Evolutionary conservation across 352 stramenopile genomes (phyloP), one percentile per base, ranked within the genome.

Genomic region (Phytopythium kandeliae): DNA sequence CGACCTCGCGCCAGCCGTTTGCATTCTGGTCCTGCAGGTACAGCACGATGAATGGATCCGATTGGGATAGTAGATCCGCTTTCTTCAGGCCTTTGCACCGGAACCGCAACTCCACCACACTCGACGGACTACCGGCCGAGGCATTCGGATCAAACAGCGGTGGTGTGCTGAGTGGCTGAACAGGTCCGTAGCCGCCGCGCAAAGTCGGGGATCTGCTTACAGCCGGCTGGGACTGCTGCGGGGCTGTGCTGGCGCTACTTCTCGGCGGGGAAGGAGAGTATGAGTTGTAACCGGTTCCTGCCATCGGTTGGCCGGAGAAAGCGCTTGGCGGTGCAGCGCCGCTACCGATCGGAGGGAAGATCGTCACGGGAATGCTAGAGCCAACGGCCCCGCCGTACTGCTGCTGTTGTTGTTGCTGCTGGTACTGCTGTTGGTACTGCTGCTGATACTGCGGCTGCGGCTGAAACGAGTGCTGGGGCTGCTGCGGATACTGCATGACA

Each of bases 81-180:
- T 81, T 90, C 60, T 90, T 90, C 49, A 85, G 60, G 16, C 70
- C 74, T 31, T 78, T 80, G 65, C 76, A 86, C 6, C 74, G 74
- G 58, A 87, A 84, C 2, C 76, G 74, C 41, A 90, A 68, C 52
- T 86, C 74, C 43, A 88, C 63, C 43, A 84, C 58, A 50, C 78
- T 88, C n/a, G 74, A 76, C 13, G 76, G 73, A 3, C 60, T 71
- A 6, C 52, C 55, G 11, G 46, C 42, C 55, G 69, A 46, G 9
- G 17, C 19, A 15, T 43, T 41, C 21, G 61, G 51, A 55, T 67
- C 38, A n/a, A n/a, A n/a, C 58, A 53, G 25, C 55, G 60, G 55
- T 5, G 56, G 49, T 10, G 54, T 48, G 21, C 54, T 67, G 12
- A 49, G 50, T 6, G 59, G 41, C n/a, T 69, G 59, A 3, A 82